These are phyloP conservation scores for Halenospora varia DNA, from an alignment of 495 filamentous ascomycete genomes.

Conservation along the genomic window DNA sequence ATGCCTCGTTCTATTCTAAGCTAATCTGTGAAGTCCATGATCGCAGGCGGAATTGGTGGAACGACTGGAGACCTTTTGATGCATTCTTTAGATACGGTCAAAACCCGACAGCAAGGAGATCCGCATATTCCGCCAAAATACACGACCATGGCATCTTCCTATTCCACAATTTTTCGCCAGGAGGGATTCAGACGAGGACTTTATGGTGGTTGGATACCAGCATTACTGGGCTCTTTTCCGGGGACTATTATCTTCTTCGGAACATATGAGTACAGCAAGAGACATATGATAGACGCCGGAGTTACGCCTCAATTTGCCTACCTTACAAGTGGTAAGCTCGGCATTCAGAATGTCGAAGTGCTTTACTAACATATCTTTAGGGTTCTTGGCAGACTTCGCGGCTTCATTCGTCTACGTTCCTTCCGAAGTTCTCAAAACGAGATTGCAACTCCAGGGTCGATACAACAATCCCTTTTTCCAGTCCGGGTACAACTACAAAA, in stretches of 20 bases:
- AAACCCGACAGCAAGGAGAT: slow-evolving; percentile 97
- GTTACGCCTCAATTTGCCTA: slow-evolving; percentile 78
- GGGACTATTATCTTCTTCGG: slow-evolving; percentile 96
- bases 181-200: slow-evolving; percentile 84
- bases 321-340: slow-evolving; percentile 64
- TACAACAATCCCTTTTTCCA: slow-evolving; percentile 91
- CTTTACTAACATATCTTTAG: slow-evolving; percentile 38
- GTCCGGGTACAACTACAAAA: slow-evolving; percentile 91
- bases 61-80: slow-evolving; percentile 95
- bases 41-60: slow-evolving; percentile 88
- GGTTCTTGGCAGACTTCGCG: slow-evolving; percentile 87
- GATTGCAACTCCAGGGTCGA: slow-evolving; percentile 89
- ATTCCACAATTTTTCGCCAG: slow-evolving; percentile 86
- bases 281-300: slow-evolving; percentile 77
- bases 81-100: slow-evolving; percentile 98
- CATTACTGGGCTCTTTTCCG: slow-evolving; percentile 86
- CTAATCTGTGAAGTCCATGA: slow-evolving; percentile 67
- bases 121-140: slow-evolving; percentile 89
- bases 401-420: slow-evolving; percentile 93
- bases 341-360: neutral
- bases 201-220: slow-evolving; percentile 90
- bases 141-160: slow-evolving; percentile 80
- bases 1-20: neutral
- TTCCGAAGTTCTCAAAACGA: slow-evolving; percentile 93
- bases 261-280: slow-evolving; percentile 92